Evolutionary conservation across 768 basidiomycete species (phyloP), one percentile per base, ranked within the genome.

Genomic region (Amanita exitialis): DNA sequence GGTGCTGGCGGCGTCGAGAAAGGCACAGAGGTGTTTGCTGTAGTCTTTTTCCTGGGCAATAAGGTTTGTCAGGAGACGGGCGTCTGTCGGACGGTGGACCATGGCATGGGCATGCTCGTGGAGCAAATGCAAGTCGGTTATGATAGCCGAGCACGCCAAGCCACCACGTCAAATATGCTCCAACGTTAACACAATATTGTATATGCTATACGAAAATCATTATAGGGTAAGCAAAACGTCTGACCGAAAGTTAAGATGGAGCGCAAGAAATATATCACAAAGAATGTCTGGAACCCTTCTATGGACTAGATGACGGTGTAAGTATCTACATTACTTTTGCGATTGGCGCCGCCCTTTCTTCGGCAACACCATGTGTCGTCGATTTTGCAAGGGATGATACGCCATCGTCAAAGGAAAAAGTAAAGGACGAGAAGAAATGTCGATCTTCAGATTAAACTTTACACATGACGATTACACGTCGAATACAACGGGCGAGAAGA

Each of bases 11-110:
- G 75, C 60, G 43, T 79, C 76, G 20, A 89, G 70, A 36, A 87
- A 69, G 16, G 69, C 55, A n/a, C 61, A 58, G 25, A 89, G 69
- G 7, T 82, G 76, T 56, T 80, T 82, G 2, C 77, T 66, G 59
- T 86, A 85, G 32, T 84, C 83, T 60, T 84, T 86, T 64, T 90
- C 87, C 54, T 80, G 75, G 5, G 69, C 65, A 44, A 88, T 70
- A 27, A 90, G 76, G 60, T 84, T 82, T 2, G 72, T 66, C 50
- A 90, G 75, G 13, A 91, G 73, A 18, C 86, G 77, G 32, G 83
- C 81, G 70, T 90, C 86, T 8, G 82, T 69, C n/a, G 78, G 69
- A 21, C 83, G 75, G 62, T 86, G 85, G 44, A 85, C 81, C 85
- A 87, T 87, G 52, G 43, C 42, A 44, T 48, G 47, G 6, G 32